phyloP scores from a whole-genome alignment of 1,284 basidiomycete species.

The Papiliotrema nemorosa region DNA sequence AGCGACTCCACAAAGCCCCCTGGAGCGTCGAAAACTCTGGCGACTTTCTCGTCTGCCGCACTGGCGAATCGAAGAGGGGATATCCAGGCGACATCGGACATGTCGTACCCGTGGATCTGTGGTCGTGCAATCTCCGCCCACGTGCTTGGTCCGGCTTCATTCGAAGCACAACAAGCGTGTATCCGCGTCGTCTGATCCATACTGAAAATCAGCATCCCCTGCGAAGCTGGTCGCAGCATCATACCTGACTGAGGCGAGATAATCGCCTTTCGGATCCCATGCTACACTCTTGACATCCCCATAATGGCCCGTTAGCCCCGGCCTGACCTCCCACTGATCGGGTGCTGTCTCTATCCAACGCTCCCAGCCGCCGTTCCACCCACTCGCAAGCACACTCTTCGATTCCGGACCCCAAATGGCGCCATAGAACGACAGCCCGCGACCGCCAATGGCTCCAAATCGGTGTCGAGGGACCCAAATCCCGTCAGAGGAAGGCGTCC shows the following conservation, averaged over 20 bases:
- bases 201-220: slow-evolving; percentile 49
- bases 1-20: slow-evolving; percentile 66
- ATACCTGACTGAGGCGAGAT: slow-evolving; percentile 76
- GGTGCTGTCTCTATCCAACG: slow-evolving; percentile 59
- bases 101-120: slow-evolving; percentile 91
- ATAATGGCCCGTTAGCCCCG: slow-evolving; percentile 77
- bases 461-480: slow-evolving; percentile 86
- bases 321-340: slow-evolving; percentile 66
- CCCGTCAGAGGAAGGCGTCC: slow-evolving; percentile 70
- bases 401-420: slow-evolving; percentile 62
- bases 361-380: slow-evolving; percentile 89
- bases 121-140: slow-evolving; percentile 90
- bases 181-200: slow-evolving; percentile 85
- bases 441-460: slow-evolving; percentile 87
- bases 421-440: slow-evolving; percentile 83
- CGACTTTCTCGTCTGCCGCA: slow-evolving; percentile 88
- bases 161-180: slow-evolving; percentile 57
- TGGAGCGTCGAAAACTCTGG: slow-evolving; percentile 84
- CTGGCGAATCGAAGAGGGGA: slow-evolving; percentile 73
- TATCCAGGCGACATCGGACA: slow-evolving; percentile 75
- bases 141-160: slow-evolving; percentile 16
- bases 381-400: slow-evolving; percentile 71
- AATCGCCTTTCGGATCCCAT: slow-evolving; percentile 81
- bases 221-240: slow-evolving; percentile 16
- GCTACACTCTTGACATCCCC: slow-evolving; percentile 70